Percentiles rank a stretch among this genome's conserved stretches.
phyloP scores from a whole-genome alignment of 129 eudicot genomes.

The Tagetes patula region DNA sequence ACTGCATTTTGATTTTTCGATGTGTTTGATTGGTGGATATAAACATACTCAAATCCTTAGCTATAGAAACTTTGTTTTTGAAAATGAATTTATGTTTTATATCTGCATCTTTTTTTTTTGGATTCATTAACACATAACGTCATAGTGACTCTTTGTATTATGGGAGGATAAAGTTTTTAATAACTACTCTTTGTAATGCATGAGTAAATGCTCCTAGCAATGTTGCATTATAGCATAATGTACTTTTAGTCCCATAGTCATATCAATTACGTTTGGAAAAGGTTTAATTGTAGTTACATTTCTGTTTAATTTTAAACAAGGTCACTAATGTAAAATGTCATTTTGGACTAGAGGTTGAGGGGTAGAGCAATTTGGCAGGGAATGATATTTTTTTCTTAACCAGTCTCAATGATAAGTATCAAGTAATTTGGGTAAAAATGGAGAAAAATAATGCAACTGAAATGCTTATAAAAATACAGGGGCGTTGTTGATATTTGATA shows the following conservation, averaged over 20 bases:
- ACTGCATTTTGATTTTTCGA: neutral
- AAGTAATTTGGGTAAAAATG: neutral
- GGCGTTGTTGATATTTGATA: neutral
- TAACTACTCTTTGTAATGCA: too few species aligned
- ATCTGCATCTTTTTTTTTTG: neutral
- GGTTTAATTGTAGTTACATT: too few species aligned
- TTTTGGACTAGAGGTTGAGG: neutral
- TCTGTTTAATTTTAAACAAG: neutral
- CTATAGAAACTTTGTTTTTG: neutral
- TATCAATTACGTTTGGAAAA: neutral
- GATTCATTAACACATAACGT: neutral
- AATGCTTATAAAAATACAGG: neutral
- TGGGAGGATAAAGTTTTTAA: too few species aligned
- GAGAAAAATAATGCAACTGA: neutral
- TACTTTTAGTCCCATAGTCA: neutral
- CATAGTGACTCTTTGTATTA: too few species aligned
- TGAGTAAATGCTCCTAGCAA: too few species aligned
- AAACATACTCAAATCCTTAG: neutral
- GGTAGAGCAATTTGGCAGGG: neutral
- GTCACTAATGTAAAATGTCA: neutral
- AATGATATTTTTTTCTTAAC: neutral
- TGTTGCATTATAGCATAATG: too few species aligned
- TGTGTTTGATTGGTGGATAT: conserved; percentile 1
- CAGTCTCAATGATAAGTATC: neutral
- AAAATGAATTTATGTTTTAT: neutral